Base-by-base conservation (phyloP, 768 basidiomycete genomes). In the Pseudohyphozyma bogoriensis region DNA sequence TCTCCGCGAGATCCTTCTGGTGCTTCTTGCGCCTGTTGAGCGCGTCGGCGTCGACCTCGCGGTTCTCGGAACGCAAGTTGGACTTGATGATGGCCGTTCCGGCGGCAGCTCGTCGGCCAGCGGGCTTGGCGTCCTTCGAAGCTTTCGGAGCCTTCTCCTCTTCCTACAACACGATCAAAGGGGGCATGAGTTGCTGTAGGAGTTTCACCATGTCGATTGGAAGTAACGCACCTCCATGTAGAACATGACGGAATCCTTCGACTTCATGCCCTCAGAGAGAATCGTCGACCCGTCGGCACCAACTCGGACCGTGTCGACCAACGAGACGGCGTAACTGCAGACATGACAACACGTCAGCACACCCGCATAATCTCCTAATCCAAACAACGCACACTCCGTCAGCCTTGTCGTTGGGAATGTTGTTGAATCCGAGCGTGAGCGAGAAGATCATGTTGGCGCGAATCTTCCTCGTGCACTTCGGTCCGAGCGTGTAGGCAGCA, bases 241-340 rank as follows among this genome's bases (percentile, higher is more conserved):
- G 75, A 93, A 92, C 51, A 95, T 78, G 0, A 88, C 87, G 59
- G 95, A 90, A 71, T 89, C 89, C 44, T 84, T 75, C 24, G 82
- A 83, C 69, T 87, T 91, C 42, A 83, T 81, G 4, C 91, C 90
- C 50, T 90, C 85, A 0, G 90, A 77, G 58, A 87, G 79, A 10
- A 79, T 74, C 26, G 53, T 52, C 4, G 70, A 65, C 20, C 69
- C 72, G 49, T 83, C 80, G 42, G 80, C 72, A 24, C 82, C 85
- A 26, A 96, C 77, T 64, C 83, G 83, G 66, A 96, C 80, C 1
- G 91, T 96, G 71, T 97, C 93, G 20, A 85, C 83, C 49, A 97
- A 79, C 64, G 88, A 85, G 29, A 97, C 74, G 8, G 89, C 83
- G 72, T 96, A 95, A 73, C 88, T 93, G 68, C 9, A 13, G 22